A percentile compares a stretch with the other conserved stretches of the same genome.
Evolutionary conservation across 2,329 filamentous ascomycete species (phyloP).

Genomic region (Plectosphaerella sp.): DNA sequence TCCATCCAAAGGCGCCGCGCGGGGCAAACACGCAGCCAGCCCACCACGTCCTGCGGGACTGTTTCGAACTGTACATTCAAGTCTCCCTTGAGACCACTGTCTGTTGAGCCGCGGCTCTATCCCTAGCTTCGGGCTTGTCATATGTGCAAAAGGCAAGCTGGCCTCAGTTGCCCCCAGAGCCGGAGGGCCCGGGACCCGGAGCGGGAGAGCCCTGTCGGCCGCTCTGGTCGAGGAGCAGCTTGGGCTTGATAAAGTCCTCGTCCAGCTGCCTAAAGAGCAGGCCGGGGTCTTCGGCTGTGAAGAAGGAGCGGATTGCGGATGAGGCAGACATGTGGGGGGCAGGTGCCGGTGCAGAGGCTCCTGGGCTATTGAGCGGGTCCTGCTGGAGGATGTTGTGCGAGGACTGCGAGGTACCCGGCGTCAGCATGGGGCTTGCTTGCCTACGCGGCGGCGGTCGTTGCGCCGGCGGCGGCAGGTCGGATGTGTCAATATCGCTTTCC

Average conservation of each 20-base stretch:
- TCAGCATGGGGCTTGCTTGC: constrained; percentile 32
- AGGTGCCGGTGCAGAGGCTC: constrained; percentile 9
- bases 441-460: constrained; percentile 32
- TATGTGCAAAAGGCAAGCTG: not conserved
- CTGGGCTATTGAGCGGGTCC: constrained; percentile 4
- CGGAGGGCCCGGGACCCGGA: constrained; percentile 6
- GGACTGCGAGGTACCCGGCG: constrained; percentile 7
- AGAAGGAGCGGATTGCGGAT: constrained; percentile 73
- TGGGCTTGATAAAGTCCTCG: constrained; percentile 94
- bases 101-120: too few species aligned
- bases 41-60: not conserved
- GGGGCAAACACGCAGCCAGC: too few species aligned
- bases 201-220: constrained; percentile 10
- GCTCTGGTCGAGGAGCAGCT: constrained; percentile 73
- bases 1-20: too few species aligned
- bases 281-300: constrained; percentile 82
- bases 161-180: not conserved
- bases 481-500: constrained; percentile 61
- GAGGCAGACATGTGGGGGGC: constrained; percentile 58
- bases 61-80: not conserved
- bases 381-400: constrained; percentile 12
- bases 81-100: not conserved
- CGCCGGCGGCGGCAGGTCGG: constrained; percentile 61
- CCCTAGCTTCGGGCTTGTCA: not conserved
- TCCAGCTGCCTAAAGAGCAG: constrained; percentile 89